Conservation (phyloP, 345 rosid species). For the Arabidopsis suecica region DNA sequence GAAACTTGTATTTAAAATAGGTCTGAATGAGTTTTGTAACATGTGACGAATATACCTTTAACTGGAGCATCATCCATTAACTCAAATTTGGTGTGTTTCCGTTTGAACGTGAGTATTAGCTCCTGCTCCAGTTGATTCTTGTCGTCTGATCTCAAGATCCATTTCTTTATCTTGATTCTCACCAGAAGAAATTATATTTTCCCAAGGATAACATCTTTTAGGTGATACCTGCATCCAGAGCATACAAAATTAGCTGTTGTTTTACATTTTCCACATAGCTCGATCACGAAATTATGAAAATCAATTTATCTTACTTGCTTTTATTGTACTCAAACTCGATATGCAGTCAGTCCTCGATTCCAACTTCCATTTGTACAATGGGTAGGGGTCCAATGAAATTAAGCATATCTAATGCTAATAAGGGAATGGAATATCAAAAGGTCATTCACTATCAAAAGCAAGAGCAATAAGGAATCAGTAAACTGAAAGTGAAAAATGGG, state of each 20-base stretch:
- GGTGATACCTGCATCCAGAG: conserved; percentile 73
- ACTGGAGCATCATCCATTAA: conserved; percentile 99
- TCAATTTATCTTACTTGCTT: conserved; percentile 74
- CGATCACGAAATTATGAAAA: background rate
- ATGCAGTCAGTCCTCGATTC: conserved; percentile 96
- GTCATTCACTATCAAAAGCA: conserved; percentile 21
- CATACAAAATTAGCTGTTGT: background rate
- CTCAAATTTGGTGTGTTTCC: conserved; percentile 95
- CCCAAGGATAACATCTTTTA: conserved; percentile 96
- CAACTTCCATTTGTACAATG: conserved; percentile 94
- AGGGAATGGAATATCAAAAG: conserved; percentile 8
- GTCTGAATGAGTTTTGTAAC: background rate
- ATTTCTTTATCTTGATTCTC: conserved; percentile 98
- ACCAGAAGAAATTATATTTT: conserved; percentile 98
- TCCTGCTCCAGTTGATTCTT: conserved; percentile 98
- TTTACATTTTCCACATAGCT: background rate
- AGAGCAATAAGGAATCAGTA: background rate
- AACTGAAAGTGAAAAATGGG: background rate
- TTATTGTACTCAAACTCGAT: conserved; percentile 98
- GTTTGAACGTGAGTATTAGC: conserved; percentile 96
- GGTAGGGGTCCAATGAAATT: conserved; percentile 16
- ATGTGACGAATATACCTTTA: conserved; percentile 62
- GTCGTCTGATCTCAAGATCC: conserved; percentile 98
- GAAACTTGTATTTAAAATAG: background rate
- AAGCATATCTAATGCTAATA: conserved; percentile 25